These are phyloP conservation scores for Pyrrhoderma lamaoense DNA, from an alignment of 1,284 basidiomycete genomes.

Conservation along the genomic window DNA sequence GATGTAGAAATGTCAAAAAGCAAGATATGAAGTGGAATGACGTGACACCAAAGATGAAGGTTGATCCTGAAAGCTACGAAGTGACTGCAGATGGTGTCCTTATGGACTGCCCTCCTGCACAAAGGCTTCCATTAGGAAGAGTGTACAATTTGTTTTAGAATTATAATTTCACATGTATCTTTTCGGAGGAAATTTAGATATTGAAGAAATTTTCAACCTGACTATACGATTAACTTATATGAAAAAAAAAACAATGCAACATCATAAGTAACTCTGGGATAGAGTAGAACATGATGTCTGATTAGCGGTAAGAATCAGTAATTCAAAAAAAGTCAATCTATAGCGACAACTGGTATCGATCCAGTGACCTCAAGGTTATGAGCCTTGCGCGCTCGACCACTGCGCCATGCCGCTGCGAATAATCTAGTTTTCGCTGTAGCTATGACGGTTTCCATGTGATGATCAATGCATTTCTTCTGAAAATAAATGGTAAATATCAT, in stretches of 20 bases:
- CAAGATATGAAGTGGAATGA: constrained; percentile 93
- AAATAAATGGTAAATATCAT: too few relatives aligned
- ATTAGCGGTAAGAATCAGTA: too few relatives aligned
- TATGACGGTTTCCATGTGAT: too few relatives aligned
- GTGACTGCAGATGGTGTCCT: constrained; percentile 77
- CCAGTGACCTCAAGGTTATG: constrained; percentile 17
- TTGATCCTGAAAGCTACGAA: constrained; percentile 91
- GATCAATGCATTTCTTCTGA: too few relatives aligned
- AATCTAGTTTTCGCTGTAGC: too few relatives aligned
- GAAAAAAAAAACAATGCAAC: too few relatives aligned
- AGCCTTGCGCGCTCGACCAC: constrained; percentile 15
- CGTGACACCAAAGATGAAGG: constrained; percentile 71
- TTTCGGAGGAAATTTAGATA: too few relatives aligned
- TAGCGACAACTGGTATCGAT: constrained; percentile 17
- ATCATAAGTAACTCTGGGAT: too few relatives aligned
- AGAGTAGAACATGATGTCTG: too few relatives aligned
- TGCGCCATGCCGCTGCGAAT: constrained; percentile 14
- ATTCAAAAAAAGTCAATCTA: neutral
- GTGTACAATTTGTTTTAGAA: constrained; percentile 66
- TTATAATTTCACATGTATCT: too few relatives aligned
- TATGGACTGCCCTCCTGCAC: constrained; percentile 74
- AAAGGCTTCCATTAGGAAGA: constrained; percentile 58
- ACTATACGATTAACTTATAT: too few relatives aligned
- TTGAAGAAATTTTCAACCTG: too few relatives aligned
- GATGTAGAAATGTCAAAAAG: constrained; percentile 75